Percentiles rank a stretch among this genome's conserved stretches.
These are phyloP conservation scores for Brassica carinata DNA, from an alignment of 345 rosid species.

Conservation along the genomic window DNA sequence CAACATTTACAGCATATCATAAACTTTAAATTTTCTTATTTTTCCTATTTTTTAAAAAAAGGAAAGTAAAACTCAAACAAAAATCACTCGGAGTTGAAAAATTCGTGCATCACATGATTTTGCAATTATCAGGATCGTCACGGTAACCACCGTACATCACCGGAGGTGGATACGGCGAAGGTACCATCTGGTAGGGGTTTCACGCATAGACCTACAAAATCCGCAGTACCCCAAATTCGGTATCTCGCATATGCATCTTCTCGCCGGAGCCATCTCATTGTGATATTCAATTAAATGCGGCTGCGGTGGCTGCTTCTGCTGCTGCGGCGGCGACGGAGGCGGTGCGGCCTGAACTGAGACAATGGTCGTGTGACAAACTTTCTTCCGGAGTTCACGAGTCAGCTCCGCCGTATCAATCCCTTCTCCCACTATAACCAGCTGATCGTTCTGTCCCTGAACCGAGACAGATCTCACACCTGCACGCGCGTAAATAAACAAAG, in stretches of 20 bases:
- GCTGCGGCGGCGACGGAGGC: not conserved
- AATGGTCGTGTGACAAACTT: slow-evolving; percentile 34
- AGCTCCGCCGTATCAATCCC: slow-evolving; percentile 35
- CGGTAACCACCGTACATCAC: slow-evolving; percentile 3
- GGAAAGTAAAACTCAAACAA: not conserved
- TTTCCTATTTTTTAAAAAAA: too few species aligned
- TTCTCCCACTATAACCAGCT: slow-evolving; percentile 33
- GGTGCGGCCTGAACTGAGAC: slow-evolving; percentile 35
- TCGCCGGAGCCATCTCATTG: slow-evolving; percentile 22
- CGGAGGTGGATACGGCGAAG: slow-evolving; percentile 6
- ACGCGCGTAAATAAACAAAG: not conserved
- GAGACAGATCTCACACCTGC: slow-evolving; percentile 40
- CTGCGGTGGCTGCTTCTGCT: not conserved
- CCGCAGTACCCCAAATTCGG: slow-evolving; percentile 30
- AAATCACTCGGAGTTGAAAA: not conserved
- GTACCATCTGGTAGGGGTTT: not conserved
- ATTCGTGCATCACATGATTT: slow-evolving; percentile 17
- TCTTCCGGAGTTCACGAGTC: slow-evolving; percentile 30
- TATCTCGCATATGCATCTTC: slow-evolving; percentile 33
- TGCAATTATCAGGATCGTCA: slow-evolving; percentile 10
- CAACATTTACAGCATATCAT: too few species aligned
- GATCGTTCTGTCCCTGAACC: slow-evolving; percentile 38
- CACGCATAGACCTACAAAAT: slow-evolving; percentile 22
- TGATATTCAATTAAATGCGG: not conserved
- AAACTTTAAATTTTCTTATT: too few species aligned